A percentile compares a stretch with the other conserved stretches of the same genome.
Conservation (phyloP, 768 basidiomycete genomes). For the Mycena pura region DNA sequence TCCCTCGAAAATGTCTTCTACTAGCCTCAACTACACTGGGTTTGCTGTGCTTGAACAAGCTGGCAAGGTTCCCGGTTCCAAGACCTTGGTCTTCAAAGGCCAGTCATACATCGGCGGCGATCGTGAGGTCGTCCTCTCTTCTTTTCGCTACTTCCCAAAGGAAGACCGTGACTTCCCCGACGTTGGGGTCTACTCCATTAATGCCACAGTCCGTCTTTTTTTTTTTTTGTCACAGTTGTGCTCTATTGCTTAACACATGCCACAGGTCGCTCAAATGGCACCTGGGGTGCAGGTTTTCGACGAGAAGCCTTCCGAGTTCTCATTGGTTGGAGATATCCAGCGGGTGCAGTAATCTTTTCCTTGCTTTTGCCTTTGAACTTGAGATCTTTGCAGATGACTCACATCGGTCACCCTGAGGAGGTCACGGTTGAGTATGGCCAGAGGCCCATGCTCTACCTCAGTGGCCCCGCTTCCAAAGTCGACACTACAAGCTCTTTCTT, state of each 20-base stretch:
- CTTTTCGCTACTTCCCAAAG: not conserved
- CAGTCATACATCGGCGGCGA: not conserved
- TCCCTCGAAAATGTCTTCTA: no score
- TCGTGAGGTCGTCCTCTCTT: not conserved
- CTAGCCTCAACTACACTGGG: no score
- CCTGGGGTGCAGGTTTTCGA: not conserved
- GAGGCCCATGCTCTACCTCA: not conserved
- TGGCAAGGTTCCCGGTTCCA: no score
- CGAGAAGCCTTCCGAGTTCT: not conserved
- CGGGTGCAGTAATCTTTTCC: not conserved
- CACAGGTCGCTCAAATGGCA: not conserved
- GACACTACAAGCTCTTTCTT: not conserved
- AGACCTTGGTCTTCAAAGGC: not conserved
- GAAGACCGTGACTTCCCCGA: not conserved
- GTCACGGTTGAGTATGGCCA: not conserved
- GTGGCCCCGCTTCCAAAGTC: not conserved
- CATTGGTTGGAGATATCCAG: constrained; percentile 5
- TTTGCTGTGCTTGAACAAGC: no score
- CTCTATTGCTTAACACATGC: not conserved
- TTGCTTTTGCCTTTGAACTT: not conserved
- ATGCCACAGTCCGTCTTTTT: no score
- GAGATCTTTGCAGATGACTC: not conserved
- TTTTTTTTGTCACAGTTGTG: no score
- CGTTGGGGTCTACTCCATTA: not conserved
- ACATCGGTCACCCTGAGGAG: not conserved